A percentile compares a stretch with the other conserved stretches of the same genome.
Conservation (phyloP, 441 rosid species). For the Populus hybrid region DNA sequence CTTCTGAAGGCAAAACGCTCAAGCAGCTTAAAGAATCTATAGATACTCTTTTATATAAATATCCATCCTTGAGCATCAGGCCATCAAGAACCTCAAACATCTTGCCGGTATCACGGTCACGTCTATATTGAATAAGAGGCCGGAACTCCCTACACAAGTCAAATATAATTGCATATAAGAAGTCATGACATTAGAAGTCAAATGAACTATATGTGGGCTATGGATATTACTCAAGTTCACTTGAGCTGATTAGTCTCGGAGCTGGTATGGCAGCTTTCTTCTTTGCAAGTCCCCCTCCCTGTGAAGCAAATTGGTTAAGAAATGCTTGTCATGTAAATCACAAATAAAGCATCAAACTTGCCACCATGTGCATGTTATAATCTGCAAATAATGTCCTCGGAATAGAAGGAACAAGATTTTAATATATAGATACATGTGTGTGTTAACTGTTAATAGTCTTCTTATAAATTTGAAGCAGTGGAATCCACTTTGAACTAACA, state of each 20-base stretch:
- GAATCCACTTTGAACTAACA: not conserved
- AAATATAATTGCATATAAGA: constrained; percentile 11
- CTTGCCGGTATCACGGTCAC: constrained; percentile 80
- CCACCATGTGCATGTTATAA: not conserved
- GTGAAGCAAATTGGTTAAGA: constrained; percentile 3
- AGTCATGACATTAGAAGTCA: constrained; percentile 1
- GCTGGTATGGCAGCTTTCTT: constrained; percentile 60
- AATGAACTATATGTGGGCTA: constrained; percentile 13
- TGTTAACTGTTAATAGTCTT: not conserved
- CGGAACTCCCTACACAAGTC: constrained; percentile 65
- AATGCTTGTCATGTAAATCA: not conserved
- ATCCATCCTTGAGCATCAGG: constrained; percentile 88
- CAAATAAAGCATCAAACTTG: not conserved
- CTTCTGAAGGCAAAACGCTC: constrained; percentile 70
- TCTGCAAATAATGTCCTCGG: not conserved
- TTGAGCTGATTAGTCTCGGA: constrained; percentile 83
- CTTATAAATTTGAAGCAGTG: not conserved
- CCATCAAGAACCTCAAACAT: constrained; percentile 74
- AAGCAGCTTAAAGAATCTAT: constrained; percentile 67
- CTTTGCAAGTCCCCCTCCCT: constrained; percentile 76
- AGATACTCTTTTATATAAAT: constrained; percentile 66
- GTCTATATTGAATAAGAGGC: constrained; percentile 69
- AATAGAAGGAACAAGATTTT: not conserved
- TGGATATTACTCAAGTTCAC: constrained; percentile 79
- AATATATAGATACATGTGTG: not conserved